These are phyloP conservation scores for Posidonia oceanica DNA, from an alignment of 116 monocot genomes.

Conservation along the genomic window DNA sequence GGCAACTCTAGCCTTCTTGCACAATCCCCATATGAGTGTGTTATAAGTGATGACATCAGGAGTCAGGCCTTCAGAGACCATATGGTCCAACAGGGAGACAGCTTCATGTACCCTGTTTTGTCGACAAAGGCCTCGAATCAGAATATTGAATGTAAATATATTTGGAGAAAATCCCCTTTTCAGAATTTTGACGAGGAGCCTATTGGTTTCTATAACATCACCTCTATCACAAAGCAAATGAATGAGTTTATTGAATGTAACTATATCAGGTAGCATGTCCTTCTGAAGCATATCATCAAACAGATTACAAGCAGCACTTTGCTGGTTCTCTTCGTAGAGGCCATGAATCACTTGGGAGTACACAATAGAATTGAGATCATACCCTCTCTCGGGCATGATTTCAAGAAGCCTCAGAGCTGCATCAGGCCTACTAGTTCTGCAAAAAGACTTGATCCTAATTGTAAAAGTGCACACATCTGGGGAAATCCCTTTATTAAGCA, in stretches of 20 bases:
- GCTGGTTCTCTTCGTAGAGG: constrained; percentile 34
- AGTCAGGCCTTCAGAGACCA: constrained; percentile 23
- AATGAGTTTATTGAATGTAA: constrained; percentile 76
- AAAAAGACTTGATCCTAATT: constrained; percentile 81
- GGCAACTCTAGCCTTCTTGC: constrained; percentile 43
- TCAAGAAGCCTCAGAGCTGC: constrained; percentile 67
- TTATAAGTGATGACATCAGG: constrained; percentile 85
- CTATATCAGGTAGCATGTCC: constrained; percentile 38
- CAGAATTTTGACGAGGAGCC: constrained; percentile 54
- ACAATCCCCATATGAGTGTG: constrained; percentile 68
- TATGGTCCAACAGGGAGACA: constrained; percentile 33
- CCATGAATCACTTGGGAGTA: constrained; percentile 58
- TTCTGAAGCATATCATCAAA: constrained; percentile 70
- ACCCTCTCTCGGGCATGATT: constrained; percentile 56
- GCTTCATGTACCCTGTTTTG: constrained; percentile 38
- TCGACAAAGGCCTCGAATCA: constrained; percentile 83
- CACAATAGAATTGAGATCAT: constrained; percentile 33
- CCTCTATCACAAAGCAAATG: constrained; percentile 70
- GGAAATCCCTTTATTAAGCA: constrained; percentile 47
- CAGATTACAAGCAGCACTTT: constrained; percentile 44
- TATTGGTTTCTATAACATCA: constrained; percentile 34
- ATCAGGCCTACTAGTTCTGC: constrained; percentile 56
- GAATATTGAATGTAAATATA: constrained; percentile 64
- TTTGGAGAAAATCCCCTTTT: constrained; percentile 62
- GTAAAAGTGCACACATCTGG: constrained; percentile 78